phyloP scores from a whole-genome alignment of 805 yeast genomes.

The Jamesozyma jinghongensis region DNA sequence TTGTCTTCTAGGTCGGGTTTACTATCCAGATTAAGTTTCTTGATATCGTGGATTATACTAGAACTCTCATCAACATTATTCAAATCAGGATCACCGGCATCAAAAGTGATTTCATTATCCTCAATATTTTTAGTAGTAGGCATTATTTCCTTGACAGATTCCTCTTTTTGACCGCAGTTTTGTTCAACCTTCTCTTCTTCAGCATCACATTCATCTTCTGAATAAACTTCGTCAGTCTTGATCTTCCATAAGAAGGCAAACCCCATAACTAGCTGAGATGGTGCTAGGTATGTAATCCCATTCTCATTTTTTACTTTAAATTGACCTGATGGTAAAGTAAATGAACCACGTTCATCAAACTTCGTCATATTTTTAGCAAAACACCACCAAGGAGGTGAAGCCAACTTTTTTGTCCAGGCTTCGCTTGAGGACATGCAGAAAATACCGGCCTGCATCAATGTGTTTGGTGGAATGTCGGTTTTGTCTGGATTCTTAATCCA shows the following conservation, averaged over 20 bases:
- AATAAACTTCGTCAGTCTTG: slow-evolving; percentile 33
- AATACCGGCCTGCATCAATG: slow-evolving; percentile 83
- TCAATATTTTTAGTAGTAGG: not conserved
- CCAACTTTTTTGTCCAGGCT: slow-evolving; percentile 84
- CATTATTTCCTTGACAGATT: slow-evolving; percentile 3
- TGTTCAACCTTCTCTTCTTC: slow-evolving; percentile 6
- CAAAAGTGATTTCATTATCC: too few relatives aligned
- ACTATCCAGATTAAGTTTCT: not conserved
- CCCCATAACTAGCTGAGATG: slow-evolving; percentile 86
- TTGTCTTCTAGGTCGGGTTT: not conserved
- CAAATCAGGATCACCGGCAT: not conserved
- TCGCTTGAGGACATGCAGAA: slow-evolving; percentile 71
- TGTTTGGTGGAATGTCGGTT: slow-evolving; percentile 75
- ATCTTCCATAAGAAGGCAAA: slow-evolving; percentile 70
- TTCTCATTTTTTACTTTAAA: slow-evolving; percentile 45
- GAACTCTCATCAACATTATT: too few relatives aligned
- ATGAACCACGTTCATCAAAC: slow-evolving; percentile 45
- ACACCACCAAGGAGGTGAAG: slow-evolving; percentile 82
- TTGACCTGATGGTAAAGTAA: slow-evolving; percentile 50
- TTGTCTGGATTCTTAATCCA: slow-evolving; percentile 72
- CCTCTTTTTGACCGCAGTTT: slow-evolving; percentile 3
- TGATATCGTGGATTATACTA: slow-evolving; percentile 3
- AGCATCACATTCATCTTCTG: slow-evolving; percentile 4
- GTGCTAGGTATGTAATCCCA: slow-evolving; percentile 55
- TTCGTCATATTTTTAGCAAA: slow-evolving; percentile 60